These are phyloP conservation scores for Blepharisma japonicum DNA, from an alignment of 73 alveolate genomes.

Conservation along the genomic window DNA sequence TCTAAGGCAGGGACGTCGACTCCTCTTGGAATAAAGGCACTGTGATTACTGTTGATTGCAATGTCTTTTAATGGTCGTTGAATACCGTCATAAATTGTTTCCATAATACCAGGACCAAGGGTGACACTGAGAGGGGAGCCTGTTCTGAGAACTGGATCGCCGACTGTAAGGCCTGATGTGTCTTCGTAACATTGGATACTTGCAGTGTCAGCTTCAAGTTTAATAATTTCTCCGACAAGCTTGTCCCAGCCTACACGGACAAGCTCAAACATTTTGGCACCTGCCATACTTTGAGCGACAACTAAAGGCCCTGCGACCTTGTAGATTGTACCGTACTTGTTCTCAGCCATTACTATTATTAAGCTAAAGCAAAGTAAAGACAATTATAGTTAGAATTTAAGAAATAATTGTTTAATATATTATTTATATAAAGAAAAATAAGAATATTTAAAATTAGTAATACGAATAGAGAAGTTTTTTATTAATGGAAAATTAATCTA, in stretches of 20 bases:
- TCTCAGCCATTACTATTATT: conserved; percentile 39
- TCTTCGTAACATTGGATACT: conserved; percentile 98
- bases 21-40: conserved; percentile 97
- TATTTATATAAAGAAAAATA: too few relatives aligned
- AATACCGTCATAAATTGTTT: conserved; percentile 84
- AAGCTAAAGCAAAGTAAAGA: too few relatives aligned
- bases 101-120: conserved; percentile 98
- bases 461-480: too few relatives aligned
- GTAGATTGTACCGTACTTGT: conserved; percentile 85
- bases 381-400: too few relatives aligned
- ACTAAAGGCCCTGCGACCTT: conserved; percentile 97
- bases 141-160: conserved; percentile 98
- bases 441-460: too few relatives aligned
- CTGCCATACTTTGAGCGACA: conserved; percentile 99
- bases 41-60: conserved; percentile 44
- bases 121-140: conserved; percentile 96
- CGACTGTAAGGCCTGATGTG: conserved; percentile 96
- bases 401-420: too few relatives aligned
- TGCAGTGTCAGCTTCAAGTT: conserved; percentile 98
- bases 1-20: conserved; percentile 95
- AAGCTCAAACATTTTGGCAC: conserved; percentile 98
- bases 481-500: too few relatives aligned
- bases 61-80: conserved; percentile 44
- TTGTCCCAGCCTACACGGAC: conserved; percentile 98
- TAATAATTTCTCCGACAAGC: conserved; percentile 98